Conservation (phyloP, 2,329 filamentous ascomycete species). For the Shiraia bambusicola region DNA sequence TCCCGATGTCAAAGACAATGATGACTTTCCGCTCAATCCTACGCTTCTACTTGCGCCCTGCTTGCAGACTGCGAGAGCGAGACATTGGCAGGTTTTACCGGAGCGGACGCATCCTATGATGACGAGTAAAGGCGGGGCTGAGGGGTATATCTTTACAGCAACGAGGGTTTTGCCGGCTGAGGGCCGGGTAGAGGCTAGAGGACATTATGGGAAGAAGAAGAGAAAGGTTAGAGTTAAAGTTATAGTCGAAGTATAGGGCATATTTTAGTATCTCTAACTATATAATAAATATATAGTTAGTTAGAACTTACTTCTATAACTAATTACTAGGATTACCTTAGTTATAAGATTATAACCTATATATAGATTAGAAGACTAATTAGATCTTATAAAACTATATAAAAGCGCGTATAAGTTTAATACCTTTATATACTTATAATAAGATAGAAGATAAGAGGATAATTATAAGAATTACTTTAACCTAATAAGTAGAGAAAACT, state of each 20-base stretch:
- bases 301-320: no score
- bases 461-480: no score
- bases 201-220: constrained; percentile 66
- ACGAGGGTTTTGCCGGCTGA: constrained; percentile 78
- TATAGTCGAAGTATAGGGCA: constrained; percentile 5
- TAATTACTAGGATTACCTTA: no score
- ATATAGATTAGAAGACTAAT: no score
- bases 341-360: no score
- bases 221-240: constrained; percentile 54
- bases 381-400: no score
- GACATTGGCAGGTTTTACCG: constrained; percentile 87
- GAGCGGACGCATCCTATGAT: constrained; percentile 92
- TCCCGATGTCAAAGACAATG: constrained; percentile 33
- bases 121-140: constrained; percentile 82
- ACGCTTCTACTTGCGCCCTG: constrained; percentile 76
- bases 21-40: constrained; percentile 85
- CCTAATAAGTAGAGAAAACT: no score
- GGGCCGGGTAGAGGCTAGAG: constrained; percentile 78
- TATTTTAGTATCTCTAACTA: no score
- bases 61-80: constrained; percentile 76
- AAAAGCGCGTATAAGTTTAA: no score
- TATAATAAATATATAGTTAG: no score
- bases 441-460: no score
- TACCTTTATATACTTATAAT: no score
- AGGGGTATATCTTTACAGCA: constrained; percentile 87